Evolutionary conservation across 768 basidiomycete species (phyloP).

Genomic region (Macrolepiota fuliginosa): DNA sequence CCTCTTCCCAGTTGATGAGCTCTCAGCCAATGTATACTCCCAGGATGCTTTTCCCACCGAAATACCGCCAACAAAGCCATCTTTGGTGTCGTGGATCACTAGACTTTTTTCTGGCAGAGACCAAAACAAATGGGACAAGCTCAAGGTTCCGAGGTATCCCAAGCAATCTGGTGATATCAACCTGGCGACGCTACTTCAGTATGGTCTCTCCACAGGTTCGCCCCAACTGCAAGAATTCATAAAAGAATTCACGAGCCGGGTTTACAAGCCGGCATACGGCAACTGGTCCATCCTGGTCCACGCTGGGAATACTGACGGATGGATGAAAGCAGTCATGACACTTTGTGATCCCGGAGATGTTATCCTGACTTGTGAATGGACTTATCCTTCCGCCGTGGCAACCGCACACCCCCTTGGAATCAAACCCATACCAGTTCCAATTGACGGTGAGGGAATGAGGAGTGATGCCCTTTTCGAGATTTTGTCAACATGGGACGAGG

Average conservation of each 20-base stretch:
- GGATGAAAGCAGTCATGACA: conserved; percentile 56
- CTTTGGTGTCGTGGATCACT: conserved; percentile 54
- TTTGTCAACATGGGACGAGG: conserved; percentile 66
- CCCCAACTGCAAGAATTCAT: conserved; percentile 56
- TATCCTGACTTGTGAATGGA: conserved; percentile 65
- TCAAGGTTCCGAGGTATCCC: conserved; percentile 65
- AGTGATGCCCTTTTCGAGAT: conserved; percentile 55
- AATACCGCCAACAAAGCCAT: conserved; percentile 21
- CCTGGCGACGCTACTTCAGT: conserved; percentile 69
- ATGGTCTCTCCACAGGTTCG: conserved; percentile 51
- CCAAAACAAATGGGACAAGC: conserved; percentile 42
- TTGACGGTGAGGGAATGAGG: conserved; percentile 74
- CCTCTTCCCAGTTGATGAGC: conserved; percentile 66
- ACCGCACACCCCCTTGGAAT: conserved; percentile 39
- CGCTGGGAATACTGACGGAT: conserved; percentile 71
- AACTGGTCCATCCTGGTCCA: conserved; percentile 58
- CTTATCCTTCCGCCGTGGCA: conserved; percentile 58
- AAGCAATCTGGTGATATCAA: conserved; percentile 45
- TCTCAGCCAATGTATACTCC: conserved; percentile 54
- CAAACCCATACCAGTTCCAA: conserved; percentile 51
- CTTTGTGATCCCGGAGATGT: conserved; percentile 67
- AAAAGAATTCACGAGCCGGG: conserved; percentile 49
- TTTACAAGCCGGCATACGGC: conserved; percentile 58
- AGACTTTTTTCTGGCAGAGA: conserved; percentile 38
- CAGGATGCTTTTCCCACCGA: conserved; percentile 19